These are phyloP conservation scores for Alternaria atra DNA, from an alignment of 2,329 filamentous ascomycete genomes.

Conservation along the genomic window DNA sequence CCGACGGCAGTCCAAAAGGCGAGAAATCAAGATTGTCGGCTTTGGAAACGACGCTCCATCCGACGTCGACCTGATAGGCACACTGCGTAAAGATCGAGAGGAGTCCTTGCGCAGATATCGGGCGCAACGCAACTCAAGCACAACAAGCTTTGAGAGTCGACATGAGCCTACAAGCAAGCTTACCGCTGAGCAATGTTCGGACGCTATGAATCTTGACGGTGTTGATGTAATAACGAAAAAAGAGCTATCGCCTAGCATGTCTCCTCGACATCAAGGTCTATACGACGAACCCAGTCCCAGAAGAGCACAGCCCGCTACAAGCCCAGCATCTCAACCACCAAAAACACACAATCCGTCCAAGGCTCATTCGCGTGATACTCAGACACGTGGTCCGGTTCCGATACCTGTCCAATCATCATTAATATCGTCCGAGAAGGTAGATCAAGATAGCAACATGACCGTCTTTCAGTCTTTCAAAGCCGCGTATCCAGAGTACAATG, in stretches of 20 bases:
- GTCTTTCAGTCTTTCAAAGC: slow-evolving; percentile 41
- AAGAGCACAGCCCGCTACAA: not conserved
- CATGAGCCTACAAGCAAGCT: slow-evolving; percentile 2
- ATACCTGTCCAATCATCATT: not conserved
- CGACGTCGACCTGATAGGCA: slow-evolving; percentile 3
- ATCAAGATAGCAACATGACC: not conserved
- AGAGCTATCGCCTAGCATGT: slow-evolving; percentile 13
- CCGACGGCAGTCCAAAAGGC: slow-evolving; percentile 31
- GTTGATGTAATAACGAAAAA: not conserved
- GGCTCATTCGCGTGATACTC: not conserved
- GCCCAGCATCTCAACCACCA: not conserved
- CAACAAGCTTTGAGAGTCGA: slow-evolving; percentile 20
- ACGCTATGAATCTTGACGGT: slow-evolving; percentile 16
- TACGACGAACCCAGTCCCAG: slow-evolving; percentile 25
- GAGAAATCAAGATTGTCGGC: slow-evolving; percentile 33
- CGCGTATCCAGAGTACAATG: slow-evolving; percentile 50
- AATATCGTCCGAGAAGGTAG: not conserved
- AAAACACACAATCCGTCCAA: not conserved
- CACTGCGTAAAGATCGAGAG: slow-evolving; percentile 21
- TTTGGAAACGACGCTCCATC: slow-evolving; percentile 20
- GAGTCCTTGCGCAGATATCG: slow-evolving; percentile 24
- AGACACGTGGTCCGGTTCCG: not conserved
- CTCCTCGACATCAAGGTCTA: slow-evolving; percentile 31
- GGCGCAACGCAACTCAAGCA: slow-evolving; percentile 24
- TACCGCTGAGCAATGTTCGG: not conserved